Evolutionary conservation across 257 asterid genomes (phyloP).

Genomic region (Perilla frutescens): DNA sequence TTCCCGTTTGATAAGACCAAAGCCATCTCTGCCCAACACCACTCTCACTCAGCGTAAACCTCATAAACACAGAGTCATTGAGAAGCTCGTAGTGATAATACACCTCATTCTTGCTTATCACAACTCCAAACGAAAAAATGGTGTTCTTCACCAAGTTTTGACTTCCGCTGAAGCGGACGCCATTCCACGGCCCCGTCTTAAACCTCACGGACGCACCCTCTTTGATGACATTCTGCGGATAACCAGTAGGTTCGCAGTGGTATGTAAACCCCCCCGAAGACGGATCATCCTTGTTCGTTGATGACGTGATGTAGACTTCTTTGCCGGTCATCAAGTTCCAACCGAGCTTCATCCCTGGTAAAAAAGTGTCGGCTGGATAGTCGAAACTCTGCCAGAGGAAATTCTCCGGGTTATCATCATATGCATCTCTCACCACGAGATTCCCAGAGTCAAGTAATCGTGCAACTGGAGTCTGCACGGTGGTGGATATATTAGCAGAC

Average conservation of each 20-base stretch:
- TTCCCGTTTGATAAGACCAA: conserved; percentile 33
- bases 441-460: conserved; percentile 53
- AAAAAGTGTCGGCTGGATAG: conserved; percentile 48
- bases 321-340: conserved; percentile 36
- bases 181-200: conserved; percentile 54
- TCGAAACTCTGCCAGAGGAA: conserved; percentile 65
- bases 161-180: conserved; percentile 44
- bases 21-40: conserved; percentile 38
- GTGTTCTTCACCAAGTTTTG: conserved; percentile 31
- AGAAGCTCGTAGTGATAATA: conserved; percentile 39
- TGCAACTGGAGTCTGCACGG: conserved; percentile 36
- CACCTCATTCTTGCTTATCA: conserved; percentile 25
- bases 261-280: conserved; percentile 40
- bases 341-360: conserved; percentile 65
- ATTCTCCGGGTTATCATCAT: conserved; percentile 29
- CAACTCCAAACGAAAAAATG: conserved; percentile 13
- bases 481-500: conserved; percentile 44
- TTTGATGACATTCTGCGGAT: conserved; percentile 38
- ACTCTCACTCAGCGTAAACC: conserved; percentile 22
- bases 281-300: conserved; percentile 51
- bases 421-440: background rate
- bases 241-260: conserved; percentile 45
- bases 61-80: conserved; percentile 33
- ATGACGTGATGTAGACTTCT: conserved; percentile 45
- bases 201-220: conserved; percentile 9